These are phyloP conservation scores for Thinopyrum elongatum DNA, from an alignment of 176 grass and related monocot species.

Conservation along the genomic window DNA sequence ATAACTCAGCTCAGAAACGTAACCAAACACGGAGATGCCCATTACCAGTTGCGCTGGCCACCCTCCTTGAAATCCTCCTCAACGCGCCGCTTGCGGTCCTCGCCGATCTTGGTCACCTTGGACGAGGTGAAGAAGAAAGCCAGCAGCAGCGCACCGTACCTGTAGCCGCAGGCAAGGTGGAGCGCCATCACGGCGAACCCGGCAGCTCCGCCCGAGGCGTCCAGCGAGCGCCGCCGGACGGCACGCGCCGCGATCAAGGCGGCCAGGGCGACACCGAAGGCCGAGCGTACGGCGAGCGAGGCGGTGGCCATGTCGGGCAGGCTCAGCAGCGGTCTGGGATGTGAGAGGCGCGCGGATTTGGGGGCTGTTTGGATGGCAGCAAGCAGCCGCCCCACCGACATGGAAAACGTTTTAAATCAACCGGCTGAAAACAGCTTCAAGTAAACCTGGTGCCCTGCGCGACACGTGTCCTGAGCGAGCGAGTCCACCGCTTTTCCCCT, in stretches of 20 bases:
- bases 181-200: constrained; percentile 82
- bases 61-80: constrained; percentile 90
- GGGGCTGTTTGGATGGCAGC: neutral
- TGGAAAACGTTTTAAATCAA: too few species aligned
- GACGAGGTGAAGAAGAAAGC: constrained; percentile 86
- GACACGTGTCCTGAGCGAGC: too few species aligned
- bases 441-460: too few species aligned
- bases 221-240: constrained; percentile 54
- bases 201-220: constrained; percentile 56
- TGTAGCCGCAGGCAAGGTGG: constrained; percentile 75
- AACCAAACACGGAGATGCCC: neutral
- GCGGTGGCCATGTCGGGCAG: constrained; percentile 14
- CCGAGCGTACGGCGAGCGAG: constrained; percentile 41
- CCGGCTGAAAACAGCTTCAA: too few species aligned
- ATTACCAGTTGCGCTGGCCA: constrained; percentile 86
- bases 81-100: constrained; percentile 62
- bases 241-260: constrained; percentile 52
- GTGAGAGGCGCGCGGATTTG: neutral
- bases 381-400: too few species aligned
- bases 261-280: constrained; percentile 41
- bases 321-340: neutral
- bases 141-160: constrained; percentile 72
- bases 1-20: neutral
- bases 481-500: too few species aligned
- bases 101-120: constrained; percentile 74